Evolutionary conservation across 192 early-diverging fungal species (phyloP), one percentile per base, ranked within the genome.

Genomic region (Podila clonocystis): DNA sequence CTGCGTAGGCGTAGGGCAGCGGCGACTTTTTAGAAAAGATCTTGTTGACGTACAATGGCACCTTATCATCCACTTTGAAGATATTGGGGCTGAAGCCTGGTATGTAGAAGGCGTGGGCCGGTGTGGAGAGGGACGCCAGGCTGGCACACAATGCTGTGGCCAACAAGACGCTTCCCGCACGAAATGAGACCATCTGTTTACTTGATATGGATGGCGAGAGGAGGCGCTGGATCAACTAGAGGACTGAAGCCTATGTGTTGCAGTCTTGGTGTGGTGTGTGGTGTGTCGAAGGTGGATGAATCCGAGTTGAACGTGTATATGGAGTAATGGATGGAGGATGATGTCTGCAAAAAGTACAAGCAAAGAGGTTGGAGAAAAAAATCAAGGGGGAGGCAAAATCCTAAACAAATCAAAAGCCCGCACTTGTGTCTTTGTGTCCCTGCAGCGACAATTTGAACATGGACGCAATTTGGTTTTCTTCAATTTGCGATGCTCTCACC

Each of bases 1-100:
- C 88, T 28, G 85, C 85, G 77, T 92, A 93, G 4, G 91, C 89
- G 70, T 87, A 91, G 6, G 90, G 85, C 36, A 92, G 75, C 15
- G 87, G 90, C 0, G 90, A 91, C 45, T 88, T 87, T 70, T 91
- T 85, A 22, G 93, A 93, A 62, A 87, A 92, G 52, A 91, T 87
- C 61, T 92, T 93, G 72, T 92, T 92, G 3, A 93, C 89, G 33
- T 85, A 85, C 1, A 94, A 63, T 4, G 90, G 88, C 49, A 94
- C 87, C 5, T 59, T 31, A 33, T 92, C 89, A 9, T 86, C 88
- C 9, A 83, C 59, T 9, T 75, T 70, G 65, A 73, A 83, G 38
- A 77, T 72, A 9, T 61, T 74, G 0, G 82, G 75, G n/a, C 82
- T 83, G 28, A 83, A 48, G 4, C 82, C 82, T 49, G 82, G 82